Percentiles rank a stretch among this genome's conserved stretches.
phyloP scores from a whole-genome alignment of 345 rosid species.

The Orychophragmus violaceus region DNA sequence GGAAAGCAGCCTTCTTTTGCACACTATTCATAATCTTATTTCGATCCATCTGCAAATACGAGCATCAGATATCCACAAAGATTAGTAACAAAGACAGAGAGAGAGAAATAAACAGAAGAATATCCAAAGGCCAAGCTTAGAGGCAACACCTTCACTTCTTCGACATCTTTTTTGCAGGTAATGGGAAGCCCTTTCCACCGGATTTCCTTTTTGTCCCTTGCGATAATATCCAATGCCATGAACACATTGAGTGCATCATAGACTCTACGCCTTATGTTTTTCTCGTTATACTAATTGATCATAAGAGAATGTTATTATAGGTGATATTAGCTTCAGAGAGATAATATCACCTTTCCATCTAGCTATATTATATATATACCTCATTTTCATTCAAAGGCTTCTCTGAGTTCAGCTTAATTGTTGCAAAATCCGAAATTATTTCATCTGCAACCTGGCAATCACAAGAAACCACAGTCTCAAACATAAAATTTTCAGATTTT shows the following conservation, averaged over 20 bases:
- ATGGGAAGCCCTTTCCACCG: conserved; percentile 44
- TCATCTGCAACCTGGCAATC: conserved; percentile 41
- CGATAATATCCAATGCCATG: conserved; percentile 42
- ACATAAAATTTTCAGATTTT: neutral
- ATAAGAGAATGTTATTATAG: neutral
- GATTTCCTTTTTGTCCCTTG: conserved; percentile 40
- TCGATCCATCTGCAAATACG: conserved; percentile 20
- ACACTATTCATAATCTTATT: conserved; percentile 25
- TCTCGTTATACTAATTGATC: conserved; percentile 35
- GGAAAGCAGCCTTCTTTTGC: conserved; percentile 35
- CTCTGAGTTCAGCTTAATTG: conserved; percentile 16
- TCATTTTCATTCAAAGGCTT: conserved; percentile 37
- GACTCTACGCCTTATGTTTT: conserved; percentile 41
- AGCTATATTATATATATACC: conserved; percentile 27
- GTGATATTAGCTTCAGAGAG: neutral
- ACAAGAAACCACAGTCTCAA: conserved; percentile 15
- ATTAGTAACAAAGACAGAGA: neutral
- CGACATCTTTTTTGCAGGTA: conserved; percentile 30
- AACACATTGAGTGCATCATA: conserved; percentile 42
- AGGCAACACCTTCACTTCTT: conserved; percentile 35
- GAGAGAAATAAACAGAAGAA: neutral
- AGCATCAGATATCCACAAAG: neutral
- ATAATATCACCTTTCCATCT: neutral
- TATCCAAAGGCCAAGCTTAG: neutral
- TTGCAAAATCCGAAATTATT: conserved; percentile 36